Percentiles rank a stretch among this genome's conserved stretches.
Evolutionary conservation across 495 filamentous ascomycete genomes (phyloP).

Genomic region (Halenospora varia): DNA sequence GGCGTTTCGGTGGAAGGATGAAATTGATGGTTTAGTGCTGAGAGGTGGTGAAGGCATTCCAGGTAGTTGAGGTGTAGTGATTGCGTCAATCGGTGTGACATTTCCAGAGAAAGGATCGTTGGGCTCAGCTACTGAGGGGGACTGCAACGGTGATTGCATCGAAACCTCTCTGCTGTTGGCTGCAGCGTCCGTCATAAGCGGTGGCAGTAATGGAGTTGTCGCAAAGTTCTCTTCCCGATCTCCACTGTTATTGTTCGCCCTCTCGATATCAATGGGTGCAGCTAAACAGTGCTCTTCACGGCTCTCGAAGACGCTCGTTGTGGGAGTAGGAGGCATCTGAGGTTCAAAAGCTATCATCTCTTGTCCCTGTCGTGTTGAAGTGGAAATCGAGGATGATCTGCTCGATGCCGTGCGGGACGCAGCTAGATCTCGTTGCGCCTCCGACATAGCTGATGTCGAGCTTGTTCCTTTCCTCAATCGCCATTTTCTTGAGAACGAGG

Average conservation of each 20-base stretch:
- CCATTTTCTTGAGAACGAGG: slow-evolving; percentile 57
- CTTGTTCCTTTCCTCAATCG: slow-evolving; percentile 28
- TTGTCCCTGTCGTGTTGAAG: slow-evolving; percentile 42
- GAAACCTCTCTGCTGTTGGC: slow-evolving; percentile 34
- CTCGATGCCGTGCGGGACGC: slow-evolving; percentile 51
- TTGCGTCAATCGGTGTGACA: slow-evolving; percentile 24
- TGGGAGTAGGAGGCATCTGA: slow-evolving; percentile 59
- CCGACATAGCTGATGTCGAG: slow-evolving; percentile 35
- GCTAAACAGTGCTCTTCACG: slow-evolving; percentile 29
- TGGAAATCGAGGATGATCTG: slow-evolving; percentile 65
- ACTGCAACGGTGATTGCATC: slow-evolving; percentile 76
- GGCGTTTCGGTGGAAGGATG: slow-evolving; percentile 60
- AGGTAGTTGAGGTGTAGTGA: slow-evolving; percentile 32
- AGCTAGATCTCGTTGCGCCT: slow-evolving; percentile 7
- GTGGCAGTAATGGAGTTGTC: slow-evolving; percentile 78
- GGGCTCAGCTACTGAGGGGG: slow-evolving; percentile 51
- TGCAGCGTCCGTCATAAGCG: slow-evolving; percentile 60
- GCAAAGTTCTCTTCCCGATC: slow-evolving; percentile 61
- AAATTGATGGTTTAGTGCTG: slow-evolving; percentile 72
- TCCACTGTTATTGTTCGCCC: slow-evolving; percentile 41
- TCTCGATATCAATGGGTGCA: slow-evolving; percentile 54
- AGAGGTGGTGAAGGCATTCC: slow-evolving; percentile 68
- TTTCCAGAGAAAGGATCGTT: slow-evolving; percentile 17
- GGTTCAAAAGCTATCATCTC: slow-evolving; percentile 51
- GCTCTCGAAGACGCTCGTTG: slow-evolving; percentile 55